phyloP scores from a whole-genome alignment of 2,329 filamentous ascomycete species.

The Ascocoryne sarcoides region DNA sequence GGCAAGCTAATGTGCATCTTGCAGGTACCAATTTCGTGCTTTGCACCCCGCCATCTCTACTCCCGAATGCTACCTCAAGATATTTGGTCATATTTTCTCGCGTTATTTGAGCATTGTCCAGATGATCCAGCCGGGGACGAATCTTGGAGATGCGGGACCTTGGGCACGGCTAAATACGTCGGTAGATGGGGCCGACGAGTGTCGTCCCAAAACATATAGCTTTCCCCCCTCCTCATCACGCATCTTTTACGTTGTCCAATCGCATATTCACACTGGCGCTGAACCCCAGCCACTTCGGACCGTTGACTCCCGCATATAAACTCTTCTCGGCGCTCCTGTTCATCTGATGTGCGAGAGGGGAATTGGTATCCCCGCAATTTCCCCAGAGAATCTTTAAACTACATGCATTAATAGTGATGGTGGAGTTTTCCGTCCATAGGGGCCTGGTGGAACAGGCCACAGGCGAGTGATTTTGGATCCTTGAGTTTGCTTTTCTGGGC shows the following conservation, averaged over 20 bases:
- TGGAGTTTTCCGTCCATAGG: background rate
- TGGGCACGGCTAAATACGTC: conserved; percentile 6
- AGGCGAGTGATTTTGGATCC: background rate
- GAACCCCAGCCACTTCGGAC: conserved; percentile 4
- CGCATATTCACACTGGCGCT: background rate
- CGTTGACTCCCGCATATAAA: conserved; percentile 4
- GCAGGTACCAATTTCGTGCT: no score
- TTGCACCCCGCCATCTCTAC: background rate
- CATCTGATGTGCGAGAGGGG: conserved; percentile 2
- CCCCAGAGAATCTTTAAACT: conserved; percentile 5
- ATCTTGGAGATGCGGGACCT: background rate
- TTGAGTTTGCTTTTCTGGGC: conserved; percentile 3
- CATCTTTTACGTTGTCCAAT: conserved; percentile 1
- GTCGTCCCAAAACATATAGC: background rate
- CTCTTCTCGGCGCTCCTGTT: no score
- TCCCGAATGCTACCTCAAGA: background rate
- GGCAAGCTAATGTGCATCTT: no score
- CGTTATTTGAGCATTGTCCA: background rate
- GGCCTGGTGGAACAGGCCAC: conserved; percentile 1
- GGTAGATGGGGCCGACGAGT: conserved; percentile 7
- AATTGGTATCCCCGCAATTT: conserved; percentile 6
- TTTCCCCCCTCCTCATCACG: conserved; percentile 2
- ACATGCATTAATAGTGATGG: background rate
- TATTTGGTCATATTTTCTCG: no score
- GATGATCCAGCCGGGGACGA: background rate